Evolutionary conservation across 306 rosid genomes (phyloP), one percentile per base, ranked within the genome.

Genomic region (Castanopsis chinensis): DNA sequence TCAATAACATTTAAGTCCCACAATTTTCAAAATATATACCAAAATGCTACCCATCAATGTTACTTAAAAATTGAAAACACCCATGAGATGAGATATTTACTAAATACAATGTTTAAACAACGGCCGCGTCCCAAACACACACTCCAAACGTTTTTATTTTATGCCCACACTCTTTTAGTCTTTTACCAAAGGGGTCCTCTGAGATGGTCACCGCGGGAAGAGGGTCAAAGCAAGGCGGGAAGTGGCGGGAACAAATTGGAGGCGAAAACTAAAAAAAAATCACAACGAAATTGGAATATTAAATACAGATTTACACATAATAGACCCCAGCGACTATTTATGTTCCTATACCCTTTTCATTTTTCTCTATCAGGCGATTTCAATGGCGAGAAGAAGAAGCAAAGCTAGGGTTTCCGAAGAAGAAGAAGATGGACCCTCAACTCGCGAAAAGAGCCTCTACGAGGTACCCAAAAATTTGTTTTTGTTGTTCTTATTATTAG

Each of bases 361-460:
- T 32, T 9, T 14, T 10, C 6, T 17, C 13, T 41, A 27, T 33
- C 15, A 3, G 77, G 11, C 17, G 43, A 41, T 71, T 20, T 23
- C 25, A 58, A 93, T 91, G 97, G 91, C 82, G 65, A 93, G 83
- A 86, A 83, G 85, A 71, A 90, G 85, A 71, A 90, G 81, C 88
- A 89, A 83, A 83, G 21, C 76, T 84, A 88, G 91, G 91, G 91
- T 82, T 89, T 84, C 90, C 4, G 86, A 85, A 10, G 92, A 87
- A 6, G 91, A 84, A 35, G 80, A 60, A 79, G 72, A n/a, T 5
- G 79, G 54, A 32, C 37, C 82, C 70, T 54, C 89, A 33, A 56
- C 83, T 4, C 13, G 52, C 12, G 76, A 67, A 11, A 88, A 84
- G 61, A 71, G 84, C 28, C 96, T 93, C 77, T 93, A 93, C 79